Percentiles rank a stretch among this genome's conserved stretches.
phyloP scores from a whole-genome alignment of 768 basidiomycete species.

The Macrolepiota fuliginosa region DNA sequence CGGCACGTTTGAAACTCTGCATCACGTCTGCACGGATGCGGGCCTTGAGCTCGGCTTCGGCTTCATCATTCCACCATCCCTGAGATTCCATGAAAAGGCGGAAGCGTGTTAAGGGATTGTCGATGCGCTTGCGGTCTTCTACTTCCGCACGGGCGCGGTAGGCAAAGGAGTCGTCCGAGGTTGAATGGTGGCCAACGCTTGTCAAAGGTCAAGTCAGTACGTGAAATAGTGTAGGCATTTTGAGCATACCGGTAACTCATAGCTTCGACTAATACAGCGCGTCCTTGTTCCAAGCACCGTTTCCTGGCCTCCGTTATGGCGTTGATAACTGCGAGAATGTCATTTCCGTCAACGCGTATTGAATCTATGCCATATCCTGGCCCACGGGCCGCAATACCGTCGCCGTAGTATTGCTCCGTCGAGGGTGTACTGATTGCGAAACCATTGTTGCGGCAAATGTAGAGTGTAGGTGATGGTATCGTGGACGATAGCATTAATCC shows the following conservation, averaged over 20 bases:
- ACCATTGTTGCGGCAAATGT: conserved; percentile 80
- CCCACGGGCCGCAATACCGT: conserved; percentile 89
- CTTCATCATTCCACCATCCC: conserved; percentile 80
- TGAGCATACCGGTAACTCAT: conserved; percentile 79
- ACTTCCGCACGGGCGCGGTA: conserved; percentile 90
- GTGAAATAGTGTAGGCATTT: no score
- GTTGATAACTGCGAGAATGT: conserved; percentile 77
- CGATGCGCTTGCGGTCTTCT: conserved; percentile 86
- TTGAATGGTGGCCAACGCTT: conserved; percentile 92
- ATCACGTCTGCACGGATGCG: conserved; percentile 73
- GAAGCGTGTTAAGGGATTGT: conserved; percentile 85
- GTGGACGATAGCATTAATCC: conserved; percentile 81
- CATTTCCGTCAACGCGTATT: conserved; percentile 92
- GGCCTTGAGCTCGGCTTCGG: conserved; percentile 71
- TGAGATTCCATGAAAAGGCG: conserved; percentile 79
- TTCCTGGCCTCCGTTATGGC: conserved; percentile 71
- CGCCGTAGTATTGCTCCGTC: conserved; percentile 86
- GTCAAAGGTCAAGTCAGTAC: no score
- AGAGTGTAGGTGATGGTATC: conserved; percentile 70
- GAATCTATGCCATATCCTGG: conserved; percentile 93
- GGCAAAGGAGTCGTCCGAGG: conserved; percentile 94
- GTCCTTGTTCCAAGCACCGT: conserved; percentile 71
- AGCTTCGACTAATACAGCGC: conserved; percentile 83
- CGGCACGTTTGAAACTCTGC: conserved; percentile 74
- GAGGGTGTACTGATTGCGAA: conserved; percentile 95